These are phyloP conservation scores for Isochrysis galbana DNA, from an alignment of 78 protist species.

Conservation along the genomic window DNA sequence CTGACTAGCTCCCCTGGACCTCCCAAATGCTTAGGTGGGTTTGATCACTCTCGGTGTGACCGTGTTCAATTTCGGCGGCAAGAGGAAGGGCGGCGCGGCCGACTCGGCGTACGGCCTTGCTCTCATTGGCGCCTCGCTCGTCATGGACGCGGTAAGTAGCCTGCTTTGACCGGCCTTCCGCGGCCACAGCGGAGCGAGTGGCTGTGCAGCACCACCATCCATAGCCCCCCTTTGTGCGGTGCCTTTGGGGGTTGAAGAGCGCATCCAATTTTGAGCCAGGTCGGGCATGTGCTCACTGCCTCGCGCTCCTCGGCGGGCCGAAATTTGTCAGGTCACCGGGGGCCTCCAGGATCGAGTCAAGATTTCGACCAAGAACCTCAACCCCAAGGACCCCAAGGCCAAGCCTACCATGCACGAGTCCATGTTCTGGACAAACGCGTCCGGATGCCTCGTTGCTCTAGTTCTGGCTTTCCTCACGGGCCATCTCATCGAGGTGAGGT, in stretches of 20 bases:
- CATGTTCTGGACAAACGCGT: constrained; percentile 48
- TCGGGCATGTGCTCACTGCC: no score
- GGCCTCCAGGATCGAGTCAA: not conserved
- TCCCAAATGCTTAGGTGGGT: no score
- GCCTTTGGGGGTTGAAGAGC: no score
- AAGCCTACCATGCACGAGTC: constrained; percentile 15
- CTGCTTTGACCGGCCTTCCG: no score
- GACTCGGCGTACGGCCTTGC: constrained; percentile 23
- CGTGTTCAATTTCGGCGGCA: constrained; percentile 17
- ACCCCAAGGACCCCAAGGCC: not conserved
- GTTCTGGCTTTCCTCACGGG: not conserved
- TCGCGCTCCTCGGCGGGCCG: no score
- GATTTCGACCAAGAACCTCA: not conserved
- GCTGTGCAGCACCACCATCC: no score
- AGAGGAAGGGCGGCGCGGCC: not conserved
- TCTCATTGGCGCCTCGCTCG: not conserved
- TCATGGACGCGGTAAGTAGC: not conserved
- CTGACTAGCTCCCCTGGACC: no score
- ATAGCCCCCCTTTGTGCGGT: no score
- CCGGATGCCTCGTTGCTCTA: not conserved
- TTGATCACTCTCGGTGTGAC: constrained; percentile 4
- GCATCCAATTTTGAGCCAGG: no score
- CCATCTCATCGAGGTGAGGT: not conserved
- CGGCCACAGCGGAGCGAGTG: no score
- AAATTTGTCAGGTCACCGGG: no score